Evolutionary conservation across 192 early-diverging fungal species (phyloP), one percentile per base, ranked within the genome.

Genomic region (Kickxella alabastrina): DNA sequence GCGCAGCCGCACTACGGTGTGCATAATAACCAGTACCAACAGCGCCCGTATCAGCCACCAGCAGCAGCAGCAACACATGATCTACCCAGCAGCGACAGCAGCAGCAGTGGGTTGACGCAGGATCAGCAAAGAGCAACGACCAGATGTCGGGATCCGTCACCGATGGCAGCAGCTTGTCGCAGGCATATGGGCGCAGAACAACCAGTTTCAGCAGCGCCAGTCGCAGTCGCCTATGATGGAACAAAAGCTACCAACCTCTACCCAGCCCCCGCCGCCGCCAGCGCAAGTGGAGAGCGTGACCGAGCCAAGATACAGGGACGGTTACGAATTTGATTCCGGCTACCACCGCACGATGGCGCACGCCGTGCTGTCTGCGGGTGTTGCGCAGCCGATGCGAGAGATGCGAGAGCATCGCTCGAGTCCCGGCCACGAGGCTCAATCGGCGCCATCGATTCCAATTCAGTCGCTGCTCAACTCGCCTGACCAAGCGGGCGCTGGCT

Each of bases 381-480:
- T 27, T 29, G 32, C 36, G 10, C 27, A 24, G 36, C 54, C 54
- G 34, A 56, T 56, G 54, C 54, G 47, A 43, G 68, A 72, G 49
- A 72, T 72, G 68, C 68, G 60, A 49, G 62, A 72, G 54, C 62
- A 71, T 15, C 60, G 37, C 13, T 52, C 40, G 41, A 53, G 38
- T 23, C 42, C 53, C 10, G 34, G 26, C 6, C 35, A 49, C 17
- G 38, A 51, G 5, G 62, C 37, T 12, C 28, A 26, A 27, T 39
- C 41, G 27, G 26, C 39, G 25, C 32, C 64, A 8, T 46, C 59
- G 22, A 58, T 74, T 22, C 55, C 70, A 31, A 74, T 74, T 18
- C 70, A 67, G 48, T 66, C 63, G 28, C 37, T 74, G 59, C 39
- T 74, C 32, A 74, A 74, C 42, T 58, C 70, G 2, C 61, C 68